Base-by-base conservation (phyloP, 164 flowering plant species). In the Brasenia schreberi region DNA sequence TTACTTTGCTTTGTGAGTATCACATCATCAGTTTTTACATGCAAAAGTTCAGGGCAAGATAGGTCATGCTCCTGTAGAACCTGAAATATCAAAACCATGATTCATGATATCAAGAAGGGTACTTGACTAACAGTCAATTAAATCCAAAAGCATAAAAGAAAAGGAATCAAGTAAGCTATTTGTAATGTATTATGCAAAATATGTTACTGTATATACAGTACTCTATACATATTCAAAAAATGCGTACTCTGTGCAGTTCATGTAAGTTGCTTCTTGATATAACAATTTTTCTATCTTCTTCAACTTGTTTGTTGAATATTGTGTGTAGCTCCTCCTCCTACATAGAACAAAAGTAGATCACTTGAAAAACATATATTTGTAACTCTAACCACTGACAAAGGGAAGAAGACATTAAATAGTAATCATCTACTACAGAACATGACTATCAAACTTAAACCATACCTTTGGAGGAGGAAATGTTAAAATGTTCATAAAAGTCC, bases 51-150 rank as follows among this genome's bases (percentile, higher is more conserved):
- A 78, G 73, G 18, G 76, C 99, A 95, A 18, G 80, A 78, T 43
- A 95, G 81, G 71, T 80, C 84, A 75, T 95, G 77, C 71, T 95
- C 99, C 74, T 90, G 95, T 61, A 95, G 83, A 68, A 87, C 99
- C 99, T 95, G 79, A 14, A 43, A 71, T 67, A 66, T 53, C 59
- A 5, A 63, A 61, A 5, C 18, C 60, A 58, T 33, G 39, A 33
- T 4, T 33, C 39, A 33, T 33, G 39, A 33, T 33, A 33, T 33
- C 39, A 33, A 33, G 39, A 33, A 33, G 39, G 39, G 39, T 33
- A 33, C 39, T 33, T 33, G 39, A 33, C 4, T 2, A 33, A 33
- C 39, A 33, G 39, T 3, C 39, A 33, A 33, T 4, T 33, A 33
- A 33, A 6, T 16, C 7, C 45, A 19, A 33, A 7, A 65, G 43